Base-by-base conservation (phyloP, 2,329 filamentous ascomycete species). In the Fusarium avenaceum region DNA sequence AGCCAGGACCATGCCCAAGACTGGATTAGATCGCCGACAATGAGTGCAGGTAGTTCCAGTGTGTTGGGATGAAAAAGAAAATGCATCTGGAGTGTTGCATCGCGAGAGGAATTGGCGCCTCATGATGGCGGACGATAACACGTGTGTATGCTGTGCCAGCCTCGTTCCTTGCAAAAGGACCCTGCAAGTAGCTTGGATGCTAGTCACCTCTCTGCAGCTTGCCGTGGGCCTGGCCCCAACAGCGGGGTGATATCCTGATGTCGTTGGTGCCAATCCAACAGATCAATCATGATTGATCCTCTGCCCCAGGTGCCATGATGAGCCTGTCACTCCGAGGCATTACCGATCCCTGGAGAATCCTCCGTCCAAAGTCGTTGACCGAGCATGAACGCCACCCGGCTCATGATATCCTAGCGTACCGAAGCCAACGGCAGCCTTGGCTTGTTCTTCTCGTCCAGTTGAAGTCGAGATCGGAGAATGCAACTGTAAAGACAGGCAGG, bases 311-410 rank as follows among this genome's bases (percentile, higher is more conserved):
- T 69, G 65, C 56, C 56, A 62, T 66, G 43, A 66, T 57, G 48
- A 32, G 46, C 48, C 44, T 30, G 54, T 55, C 39, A 35, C 57
- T 63, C 62, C 46, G 44, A 53, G 58, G 51, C 63, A 58, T 59
- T 28, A 50, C 67, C 65, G 65, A 55, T 64, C 53, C 68, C 71
- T 74, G 65, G 63, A 68, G 61, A 55, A 48, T 53, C 54, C 33
- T 53, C 57, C 64, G 57, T 61, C 70, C 72, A 49, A 70, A 73
- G 61, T 61, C 32, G 66, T 47, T 72, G 57, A 74, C 72, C 72
- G 70, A 74, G 51, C 26, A 42, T 46, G 32, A 63, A 59, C 59
- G 20, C 46, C 49, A 40, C 40, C 48, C 48, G 42, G 62, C 51
- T 57, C 66, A 58, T 72, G 45, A 55, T 62, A 63, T 32, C 51